Conservation (phyloP, 306 rosid species). For the Cicer cuneatum region DNA sequence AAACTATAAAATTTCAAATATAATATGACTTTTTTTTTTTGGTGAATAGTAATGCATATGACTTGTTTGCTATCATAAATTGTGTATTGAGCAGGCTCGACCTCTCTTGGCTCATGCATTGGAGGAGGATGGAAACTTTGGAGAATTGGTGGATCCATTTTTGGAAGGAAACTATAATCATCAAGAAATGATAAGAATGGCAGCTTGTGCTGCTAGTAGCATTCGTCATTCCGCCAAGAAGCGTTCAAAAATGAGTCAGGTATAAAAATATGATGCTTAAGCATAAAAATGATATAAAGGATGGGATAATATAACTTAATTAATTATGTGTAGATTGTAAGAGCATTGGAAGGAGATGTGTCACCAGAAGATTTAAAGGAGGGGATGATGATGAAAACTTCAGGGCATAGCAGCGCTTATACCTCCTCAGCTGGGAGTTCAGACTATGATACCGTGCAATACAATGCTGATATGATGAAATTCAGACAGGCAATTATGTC, state of each 20-base stretch:
- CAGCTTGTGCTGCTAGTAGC: slow-evolving; percentile 77
- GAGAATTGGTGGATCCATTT: slow-evolving; percentile 62
- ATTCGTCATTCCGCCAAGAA: slow-evolving; percentile 79
- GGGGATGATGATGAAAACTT: slow-evolving; percentile 46
- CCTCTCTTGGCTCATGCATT: slow-evolving; percentile 60
- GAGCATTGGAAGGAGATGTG: slow-evolving; percentile 74
- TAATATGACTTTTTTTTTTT: neutral
- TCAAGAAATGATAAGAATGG: slow-evolving; percentile 74
- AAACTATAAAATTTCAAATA: neutral
- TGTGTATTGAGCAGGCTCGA: slow-evolving; percentile 63
- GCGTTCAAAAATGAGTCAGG: slow-evolving; percentile 92
- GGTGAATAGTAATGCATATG: no score
- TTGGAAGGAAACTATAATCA: slow-evolving; percentile 59
- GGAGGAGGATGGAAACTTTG: slow-evolving; percentile 52
- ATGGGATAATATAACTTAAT: neutral
- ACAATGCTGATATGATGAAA: slow-evolving; percentile 72
- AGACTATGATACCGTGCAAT: slow-evolving; percentile 62
- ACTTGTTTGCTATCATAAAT: neutral
- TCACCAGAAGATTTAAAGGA: slow-evolving; percentile 72
- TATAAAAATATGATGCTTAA: slow-evolving; percentile 21
- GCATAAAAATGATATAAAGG: no score
- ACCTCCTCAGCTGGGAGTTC: slow-evolving; percentile 51
- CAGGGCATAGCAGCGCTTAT: slow-evolving; percentile 35
- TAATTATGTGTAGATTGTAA: slow-evolving; percentile 57
- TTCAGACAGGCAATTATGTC: slow-evolving; percentile 61